Evolutionary conservation across 2,329 filamentous ascomycete genomes (phyloP).

Genomic region (Apiospora malaysiana): DNA sequence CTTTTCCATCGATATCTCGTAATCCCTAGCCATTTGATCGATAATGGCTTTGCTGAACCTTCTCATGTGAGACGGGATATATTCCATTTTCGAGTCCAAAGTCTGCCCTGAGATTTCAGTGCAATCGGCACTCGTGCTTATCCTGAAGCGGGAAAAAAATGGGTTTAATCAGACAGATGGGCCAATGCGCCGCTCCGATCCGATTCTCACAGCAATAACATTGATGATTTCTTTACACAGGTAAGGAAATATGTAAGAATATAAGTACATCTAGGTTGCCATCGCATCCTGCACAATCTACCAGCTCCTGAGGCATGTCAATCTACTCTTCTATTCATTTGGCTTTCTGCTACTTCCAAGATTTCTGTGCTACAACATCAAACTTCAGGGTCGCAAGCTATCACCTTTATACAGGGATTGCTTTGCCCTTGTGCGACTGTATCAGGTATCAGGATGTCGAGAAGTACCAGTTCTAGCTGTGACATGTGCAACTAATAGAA

Average conservation of each 20-base stretch:
- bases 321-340: neutral
- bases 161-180: slow-evolving; percentile 8
- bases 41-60: neutral
- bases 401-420: neutral
- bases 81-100: neutral
- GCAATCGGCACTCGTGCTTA: neutral
- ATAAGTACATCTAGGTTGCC: neutral
- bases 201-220: neutral
- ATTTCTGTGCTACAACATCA: neutral
- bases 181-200: neutral
- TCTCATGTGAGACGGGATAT: neutral
- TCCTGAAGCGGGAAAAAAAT: neutral
- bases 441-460: neutral
- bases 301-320: neutral
- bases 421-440: slow-evolving; percentile 8
- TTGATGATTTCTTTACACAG: neutral
- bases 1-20: neutral
- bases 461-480: neutral
- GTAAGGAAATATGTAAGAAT: neutral
- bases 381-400: neutral
- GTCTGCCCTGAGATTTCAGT: neutral
- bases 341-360: neutral
- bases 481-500: neutral
- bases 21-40: too few relatives aligned
- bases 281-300: neutral